A percentile compares a stretch with the other conserved stretches of the same genome.
phyloP scores from a whole-genome alignment of 371 early-diverging fungal species.

The Sporodiniella umbellata region DNA sequence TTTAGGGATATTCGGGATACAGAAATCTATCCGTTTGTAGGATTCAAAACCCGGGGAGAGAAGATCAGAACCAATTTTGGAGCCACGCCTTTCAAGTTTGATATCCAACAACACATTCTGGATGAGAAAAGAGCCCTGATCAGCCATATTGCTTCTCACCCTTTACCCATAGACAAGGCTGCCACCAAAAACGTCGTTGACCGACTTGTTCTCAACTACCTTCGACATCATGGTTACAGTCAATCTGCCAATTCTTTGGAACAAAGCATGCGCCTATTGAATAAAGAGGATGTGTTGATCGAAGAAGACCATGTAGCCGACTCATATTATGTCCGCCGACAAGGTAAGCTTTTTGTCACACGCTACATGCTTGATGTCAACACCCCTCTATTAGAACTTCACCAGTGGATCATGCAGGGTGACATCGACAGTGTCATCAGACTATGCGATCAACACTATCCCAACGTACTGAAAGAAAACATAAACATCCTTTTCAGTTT shows the following conservation, averaged over 20 bases:
- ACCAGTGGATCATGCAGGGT: slow-evolving; percentile 59
- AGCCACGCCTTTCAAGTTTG: slow-evolving; percentile 73
- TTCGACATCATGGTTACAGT: slow-evolving; percentile 67
- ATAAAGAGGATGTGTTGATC: not conserved
- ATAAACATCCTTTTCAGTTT: slow-evolving; percentile 69
- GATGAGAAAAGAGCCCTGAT: slow-evolving; percentile 7
- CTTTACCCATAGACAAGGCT: not conserved
- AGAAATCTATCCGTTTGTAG: slow-evolving; percentile 80
- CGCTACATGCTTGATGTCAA: not conserved
- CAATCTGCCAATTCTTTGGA: slow-evolving; percentile 64
- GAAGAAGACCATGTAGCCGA: slow-evolving; percentile 5
- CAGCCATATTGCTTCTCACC: not conserved
- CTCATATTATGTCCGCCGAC: not conserved
- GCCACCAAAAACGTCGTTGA: slow-evolving; percentile 28
- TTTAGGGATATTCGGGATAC: slow-evolving; percentile 28
- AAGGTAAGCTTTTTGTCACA: slow-evolving; percentile 13
- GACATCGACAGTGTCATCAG: slow-evolving; percentile 70
- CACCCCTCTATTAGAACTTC: slow-evolving; percentile 48
- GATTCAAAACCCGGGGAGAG: slow-evolving; percentile 85
- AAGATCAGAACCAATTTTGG: slow-evolving; percentile 89
- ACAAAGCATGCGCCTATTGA: slow-evolving; percentile 3
- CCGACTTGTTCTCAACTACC: slow-evolving; percentile 60
- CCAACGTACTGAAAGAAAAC: slow-evolving; percentile 55
- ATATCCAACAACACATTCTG: slow-evolving; percentile 70
- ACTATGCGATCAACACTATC: slow-evolving; percentile 57